Conservation (phyloP, 495 filamentous ascomycete species). For the Bryoglossum gracile region DNA sequence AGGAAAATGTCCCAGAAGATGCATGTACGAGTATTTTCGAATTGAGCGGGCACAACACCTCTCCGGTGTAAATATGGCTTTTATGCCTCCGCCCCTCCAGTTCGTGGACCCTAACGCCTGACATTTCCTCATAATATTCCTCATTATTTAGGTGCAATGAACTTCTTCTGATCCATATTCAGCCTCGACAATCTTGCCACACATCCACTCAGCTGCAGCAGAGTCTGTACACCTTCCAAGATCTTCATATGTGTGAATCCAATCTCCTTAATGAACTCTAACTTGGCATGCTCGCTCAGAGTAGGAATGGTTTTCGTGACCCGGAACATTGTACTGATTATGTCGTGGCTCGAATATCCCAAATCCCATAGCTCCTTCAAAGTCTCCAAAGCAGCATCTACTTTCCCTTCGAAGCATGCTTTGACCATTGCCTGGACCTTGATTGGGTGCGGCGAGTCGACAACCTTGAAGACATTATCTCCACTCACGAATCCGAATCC, state of each 20-base stretch:
- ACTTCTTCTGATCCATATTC: conserved; percentile 91
- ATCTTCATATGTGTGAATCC: conserved; percentile 99
- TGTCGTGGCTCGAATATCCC: conserved; percentile 93
- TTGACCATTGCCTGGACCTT: conserved; percentile 99
- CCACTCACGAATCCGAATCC: conserved; percentile 95
- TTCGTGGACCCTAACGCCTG: conserved; percentile 15
- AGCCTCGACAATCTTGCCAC: conserved; percentile 83
- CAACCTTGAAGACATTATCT: conserved; percentile 97
- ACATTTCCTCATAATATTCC: conserved; percentile 17
- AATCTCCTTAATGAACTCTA: conserved; percentile 97
- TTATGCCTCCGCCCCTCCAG: conserved; percentile 5
- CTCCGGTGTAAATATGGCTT: conserved; percentile 4
- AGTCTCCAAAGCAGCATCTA: conserved; percentile 78
- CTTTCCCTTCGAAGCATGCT: conserved; percentile 84
- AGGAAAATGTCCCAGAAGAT: background rate
- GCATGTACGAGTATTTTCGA: background rate
- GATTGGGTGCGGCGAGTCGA: conserved; percentile 93
- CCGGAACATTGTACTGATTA: conserved; percentile 97
- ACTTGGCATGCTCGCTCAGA: conserved; percentile 84
- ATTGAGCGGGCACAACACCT: background rate
- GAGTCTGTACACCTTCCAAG: conserved; percentile 88
- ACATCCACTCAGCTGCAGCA: conserved; percentile 88
- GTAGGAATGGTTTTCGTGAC: conserved; percentile 92
- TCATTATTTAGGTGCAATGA: conserved; percentile 43
- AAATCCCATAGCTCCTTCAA: conserved; percentile 90